phyloP scores from a whole-genome alignment of 352 stramenopile genomes.

The Globisporangium yorkense region DNA sequence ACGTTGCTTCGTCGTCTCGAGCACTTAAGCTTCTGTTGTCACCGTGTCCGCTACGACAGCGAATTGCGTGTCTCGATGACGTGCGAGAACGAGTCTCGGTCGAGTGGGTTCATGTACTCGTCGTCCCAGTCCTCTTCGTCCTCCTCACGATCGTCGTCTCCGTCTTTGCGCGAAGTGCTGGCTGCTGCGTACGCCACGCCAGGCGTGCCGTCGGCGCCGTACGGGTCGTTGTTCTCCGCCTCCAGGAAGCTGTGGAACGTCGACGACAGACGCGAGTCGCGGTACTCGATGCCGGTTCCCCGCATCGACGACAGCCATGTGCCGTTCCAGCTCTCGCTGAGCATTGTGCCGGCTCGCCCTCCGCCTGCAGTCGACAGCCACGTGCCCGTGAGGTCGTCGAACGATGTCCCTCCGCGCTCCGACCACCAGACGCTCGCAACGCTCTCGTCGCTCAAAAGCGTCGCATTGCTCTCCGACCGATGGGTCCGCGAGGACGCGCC shows the following conservation, averaged over 20 bases:
- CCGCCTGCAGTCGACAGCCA: conserved; percentile 27
- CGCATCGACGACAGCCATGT: conserved; percentile 28
- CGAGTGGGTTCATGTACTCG: conserved; percentile 18
- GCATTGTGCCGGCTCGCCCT: conserved; percentile 22
- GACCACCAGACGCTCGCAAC: conserved; percentile 37
- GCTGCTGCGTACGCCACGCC: conserved; percentile 7
- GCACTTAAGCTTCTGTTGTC: neutral
- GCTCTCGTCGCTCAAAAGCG: conserved; percentile 32
- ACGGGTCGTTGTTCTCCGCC: conserved; percentile 18
- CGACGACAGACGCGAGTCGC: conserved; percentile 27
- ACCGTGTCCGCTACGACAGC: conserved; percentile 5
- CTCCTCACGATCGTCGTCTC: conserved; percentile 7
- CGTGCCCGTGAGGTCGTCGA: conserved; percentile 32
- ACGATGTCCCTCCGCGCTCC: conserved; percentile 27
- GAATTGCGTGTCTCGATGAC: conserved; percentile 29
- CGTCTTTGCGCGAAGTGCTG: neutral
- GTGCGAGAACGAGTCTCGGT: conserved; percentile 26
- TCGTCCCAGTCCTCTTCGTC: conserved; percentile 11
- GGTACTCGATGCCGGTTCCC: conserved; percentile 22
- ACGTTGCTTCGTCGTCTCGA: neutral
- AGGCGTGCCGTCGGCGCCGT: conserved; percentile 7
- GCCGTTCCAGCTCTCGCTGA: conserved; percentile 24
- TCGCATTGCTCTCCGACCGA: conserved; percentile 27
- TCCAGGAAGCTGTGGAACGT: conserved; percentile 25
- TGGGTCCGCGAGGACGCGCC: conserved; percentile 8